A percentile compares a stretch with the other conserved stretches of the same genome.
Evolutionary conservation across 805 yeast genomes (phyloP).

Genomic region (Danielozyma ontarioensis): DNA sequence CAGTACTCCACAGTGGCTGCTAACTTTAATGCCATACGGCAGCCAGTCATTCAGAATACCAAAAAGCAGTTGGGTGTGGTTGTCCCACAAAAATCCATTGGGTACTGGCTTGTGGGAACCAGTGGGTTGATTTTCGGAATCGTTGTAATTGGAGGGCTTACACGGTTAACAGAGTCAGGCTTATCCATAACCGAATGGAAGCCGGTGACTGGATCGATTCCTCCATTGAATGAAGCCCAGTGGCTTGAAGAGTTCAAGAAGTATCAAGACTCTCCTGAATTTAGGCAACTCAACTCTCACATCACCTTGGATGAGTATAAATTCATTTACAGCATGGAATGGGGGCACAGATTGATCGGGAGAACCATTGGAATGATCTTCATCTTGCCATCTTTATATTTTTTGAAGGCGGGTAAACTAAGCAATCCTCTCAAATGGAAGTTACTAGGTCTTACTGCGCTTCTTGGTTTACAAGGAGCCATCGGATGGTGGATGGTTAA

Average conservation of each 20-base stretch:
- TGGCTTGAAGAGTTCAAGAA: conserved; percentile 84
- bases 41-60: too few relatives aligned
- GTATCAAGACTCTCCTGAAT: conserved; percentile 86
- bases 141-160: conserved; percentile 93
- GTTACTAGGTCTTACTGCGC: conserved; percentile 64
- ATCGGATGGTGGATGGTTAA: conserved; percentile 99
- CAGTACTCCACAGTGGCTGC: conserved; percentile 4
- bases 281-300: conserved; percentile 80
- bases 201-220: conserved; percentile 93
- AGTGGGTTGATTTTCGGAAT: conserved; percentile 90
- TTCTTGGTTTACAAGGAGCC: conserved; percentile 90
- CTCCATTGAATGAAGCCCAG: conserved; percentile 74
- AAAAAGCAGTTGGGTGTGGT: conserved; percentile 8
- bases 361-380: conserved; percentile 83
- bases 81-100: conserved; percentile 43
- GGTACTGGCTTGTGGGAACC: conserved; percentile 84
- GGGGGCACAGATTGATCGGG: conserved; percentile 94
- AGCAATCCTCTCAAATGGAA: conserved; percentile 63
- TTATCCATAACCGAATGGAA: conserved; percentile 97
- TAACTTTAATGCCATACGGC: neutral
- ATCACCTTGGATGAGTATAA: conserved; percentile 89
- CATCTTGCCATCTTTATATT: conserved; percentile 80
- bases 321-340: conserved; percentile 93
- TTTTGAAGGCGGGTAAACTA: conserved; percentile 61
- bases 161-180: conserved; percentile 94